Conservation (phyloP, 305 asterid genomes). For the Solanum hybrid region DNA sequence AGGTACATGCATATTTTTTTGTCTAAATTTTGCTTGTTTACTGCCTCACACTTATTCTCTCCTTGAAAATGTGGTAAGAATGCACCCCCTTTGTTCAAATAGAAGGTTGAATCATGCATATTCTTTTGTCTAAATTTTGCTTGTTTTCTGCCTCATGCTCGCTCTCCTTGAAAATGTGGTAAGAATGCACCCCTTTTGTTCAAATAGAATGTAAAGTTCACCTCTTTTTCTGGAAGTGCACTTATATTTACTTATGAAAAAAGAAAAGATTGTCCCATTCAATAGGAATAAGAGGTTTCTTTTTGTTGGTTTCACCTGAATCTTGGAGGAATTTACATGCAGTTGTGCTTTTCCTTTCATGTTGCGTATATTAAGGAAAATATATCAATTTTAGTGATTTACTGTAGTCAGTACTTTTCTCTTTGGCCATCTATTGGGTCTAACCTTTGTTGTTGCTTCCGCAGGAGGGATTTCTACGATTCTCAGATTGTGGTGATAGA, state of each 20-base stretch:
- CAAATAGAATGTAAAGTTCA: not conserved
- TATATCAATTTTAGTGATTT: not conserved
- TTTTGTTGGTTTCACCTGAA: not conserved
- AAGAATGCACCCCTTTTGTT: not conserved
- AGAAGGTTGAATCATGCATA: not conserved
- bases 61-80: not conserved
- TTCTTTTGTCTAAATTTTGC: not conserved
- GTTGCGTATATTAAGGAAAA: not conserved
- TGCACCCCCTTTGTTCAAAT: not conserved
- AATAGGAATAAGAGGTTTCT: not conserved
- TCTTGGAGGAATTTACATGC: not conserved
- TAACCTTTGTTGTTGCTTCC: constrained; percentile 15
- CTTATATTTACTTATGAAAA: not conserved
- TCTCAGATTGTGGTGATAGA: constrained; percentile 10
- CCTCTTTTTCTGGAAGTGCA: not conserved
- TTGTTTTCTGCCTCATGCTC: not conserved
- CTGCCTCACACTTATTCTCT: not conserved
- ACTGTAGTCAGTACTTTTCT: not conserved
- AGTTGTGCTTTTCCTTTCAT: not conserved
- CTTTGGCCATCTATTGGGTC: not conserved
- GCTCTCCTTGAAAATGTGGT: not conserved
- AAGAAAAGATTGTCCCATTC: not conserved
- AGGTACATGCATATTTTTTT: constrained; percentile 31
- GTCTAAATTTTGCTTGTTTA: not conserved
- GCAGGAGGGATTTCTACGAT: constrained; percentile 45